Conservation (phyloP, 73 alveolate genomes). For the Symbiodinium pilosum region DNA sequence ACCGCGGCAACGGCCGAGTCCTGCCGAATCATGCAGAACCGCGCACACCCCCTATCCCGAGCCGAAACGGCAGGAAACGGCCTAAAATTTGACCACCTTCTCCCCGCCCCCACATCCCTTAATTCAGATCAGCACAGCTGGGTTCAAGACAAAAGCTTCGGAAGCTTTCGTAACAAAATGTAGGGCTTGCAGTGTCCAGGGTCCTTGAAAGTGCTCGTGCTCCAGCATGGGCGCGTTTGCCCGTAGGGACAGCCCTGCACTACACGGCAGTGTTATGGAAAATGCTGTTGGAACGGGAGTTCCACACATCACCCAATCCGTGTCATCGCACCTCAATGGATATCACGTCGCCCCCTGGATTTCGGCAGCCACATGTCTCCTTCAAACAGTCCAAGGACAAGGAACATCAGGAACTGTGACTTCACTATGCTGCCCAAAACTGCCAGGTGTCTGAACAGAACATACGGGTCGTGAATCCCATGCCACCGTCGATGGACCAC, state of each 20-base stretch:
- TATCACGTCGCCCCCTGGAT: slow-evolving; percentile 37
- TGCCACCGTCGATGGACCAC: slow-evolving; percentile 31
- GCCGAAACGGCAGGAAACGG: too few species aligned
- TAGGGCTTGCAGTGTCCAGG: too few species aligned
- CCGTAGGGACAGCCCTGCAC: slow-evolving; percentile 89
- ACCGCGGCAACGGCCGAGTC: too few species aligned
- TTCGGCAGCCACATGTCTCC: slow-evolving; percentile 39
- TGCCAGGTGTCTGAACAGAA: slow-evolving; percentile 30
- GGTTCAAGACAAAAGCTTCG: too few species aligned
- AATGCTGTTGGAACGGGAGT: too few species aligned
- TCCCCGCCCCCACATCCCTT: too few species aligned
- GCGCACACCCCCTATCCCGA: too few species aligned
- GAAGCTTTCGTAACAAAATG: too few species aligned
- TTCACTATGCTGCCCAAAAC: neutral
- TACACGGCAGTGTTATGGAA: neutral
- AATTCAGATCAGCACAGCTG: neutral
- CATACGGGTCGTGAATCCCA: slow-evolving; percentile 45
- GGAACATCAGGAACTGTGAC: too few species aligned
- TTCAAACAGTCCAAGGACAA: neutral
- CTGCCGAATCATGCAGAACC: too few species aligned
- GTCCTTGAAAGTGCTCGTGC: neutral
- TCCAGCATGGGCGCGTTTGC: slow-evolving; percentile 26
- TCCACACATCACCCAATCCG: too few species aligned
- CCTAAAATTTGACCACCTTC: too few species aligned
- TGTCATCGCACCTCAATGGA: neutral